Percentiles rank a stretch among this genome's conserved stretches.
phyloP scores from a whole-genome alignment of 164 flowering plant species.

The Kalanchoe fedtschenkoi region DNA sequence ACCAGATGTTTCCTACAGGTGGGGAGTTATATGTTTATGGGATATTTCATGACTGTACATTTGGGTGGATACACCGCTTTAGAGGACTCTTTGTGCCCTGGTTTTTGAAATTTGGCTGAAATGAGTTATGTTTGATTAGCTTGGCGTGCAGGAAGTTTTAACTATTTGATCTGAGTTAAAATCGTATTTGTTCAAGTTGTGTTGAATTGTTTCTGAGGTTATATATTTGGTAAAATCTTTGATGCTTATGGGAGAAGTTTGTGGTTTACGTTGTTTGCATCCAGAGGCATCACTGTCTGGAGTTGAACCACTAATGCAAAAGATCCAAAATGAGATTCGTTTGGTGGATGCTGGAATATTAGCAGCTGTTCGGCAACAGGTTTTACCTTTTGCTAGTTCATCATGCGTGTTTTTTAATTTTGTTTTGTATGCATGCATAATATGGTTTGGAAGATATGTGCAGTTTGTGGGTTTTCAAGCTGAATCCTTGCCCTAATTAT shows the following conservation, averaged over 20 bases:
- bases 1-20: slow-evolving; percentile 98
- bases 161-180: too few species aligned
- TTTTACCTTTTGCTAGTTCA: slow-evolving; percentile 9
- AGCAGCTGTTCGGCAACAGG: slow-evolving; percentile 97
- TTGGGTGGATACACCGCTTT: too few species aligned
- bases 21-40: too few species aligned
- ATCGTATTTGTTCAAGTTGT: too few species aligned
- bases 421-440: background rate
- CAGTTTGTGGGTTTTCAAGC: background rate
- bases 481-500: too few species aligned
- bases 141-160: too few species aligned
- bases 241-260: background rate
- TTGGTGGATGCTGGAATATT: slow-evolving; percentile 83
- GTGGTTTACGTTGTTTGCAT: slow-evolving; percentile 9
- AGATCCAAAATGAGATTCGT: slow-evolving; percentile 79
- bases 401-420: background rate
- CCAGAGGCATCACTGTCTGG: slow-evolving; percentile 92
- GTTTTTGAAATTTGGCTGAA: too few species aligned
- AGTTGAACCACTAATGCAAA: slow-evolving; percentile 96
- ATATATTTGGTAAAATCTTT: too few species aligned
- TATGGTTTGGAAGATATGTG: background rate
- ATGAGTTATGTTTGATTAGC: too few species aligned
- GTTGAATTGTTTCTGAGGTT: too few species aligned
- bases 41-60: too few species aligned
- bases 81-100: too few species aligned